Percentiles rank a stretch among this genome's conserved stretches.
Conservation (phyloP, 2,329 filamentous ascomycete species). For the Trichocomaceae sp. region DNA sequence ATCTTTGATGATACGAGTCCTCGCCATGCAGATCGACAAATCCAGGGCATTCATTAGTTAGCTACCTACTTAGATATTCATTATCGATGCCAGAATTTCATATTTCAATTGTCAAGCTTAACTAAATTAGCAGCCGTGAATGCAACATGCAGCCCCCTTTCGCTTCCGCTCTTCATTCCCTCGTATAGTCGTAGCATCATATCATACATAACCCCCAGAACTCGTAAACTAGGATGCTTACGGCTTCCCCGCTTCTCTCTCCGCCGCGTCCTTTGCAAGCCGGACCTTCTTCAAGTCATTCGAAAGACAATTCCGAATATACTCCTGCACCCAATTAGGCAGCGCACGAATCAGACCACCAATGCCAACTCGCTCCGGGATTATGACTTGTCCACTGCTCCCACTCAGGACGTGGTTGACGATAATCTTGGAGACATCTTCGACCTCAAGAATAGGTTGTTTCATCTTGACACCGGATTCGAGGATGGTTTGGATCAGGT, state of each 20-base stretch:
- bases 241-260: background rate
- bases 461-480: slow-evolving; percentile 26
- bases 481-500: slow-evolving; percentile 37
- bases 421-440: slow-evolving; percentile 43
- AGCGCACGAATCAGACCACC: slow-evolving; percentile 25
- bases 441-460: slow-evolving; percentile 30
- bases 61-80: no score
- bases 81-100: no score
- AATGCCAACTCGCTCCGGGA: slow-evolving; percentile 34
- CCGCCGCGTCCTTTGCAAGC: slow-evolving; percentile 5
- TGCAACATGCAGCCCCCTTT: no score
- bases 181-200: background rate
- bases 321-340: slow-evolving; percentile 45
- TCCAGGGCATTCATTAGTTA: no score
- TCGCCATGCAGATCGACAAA: no score
- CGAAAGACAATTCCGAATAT: slow-evolving; percentile 23
- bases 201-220: background rate
- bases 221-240: background rate
- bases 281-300: slow-evolving; percentile 20
- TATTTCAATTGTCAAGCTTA: no score
- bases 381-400: slow-evolving; percentile 44
- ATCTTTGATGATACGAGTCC: no score
- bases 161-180: no score
- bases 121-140: no score
- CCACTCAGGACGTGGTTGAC: slow-evolving; percentile 46